Evolutionary conservation across 2,329 filamentous ascomycete genomes (phyloP).

Genomic region (Periglandula ipomoeae): DNA sequence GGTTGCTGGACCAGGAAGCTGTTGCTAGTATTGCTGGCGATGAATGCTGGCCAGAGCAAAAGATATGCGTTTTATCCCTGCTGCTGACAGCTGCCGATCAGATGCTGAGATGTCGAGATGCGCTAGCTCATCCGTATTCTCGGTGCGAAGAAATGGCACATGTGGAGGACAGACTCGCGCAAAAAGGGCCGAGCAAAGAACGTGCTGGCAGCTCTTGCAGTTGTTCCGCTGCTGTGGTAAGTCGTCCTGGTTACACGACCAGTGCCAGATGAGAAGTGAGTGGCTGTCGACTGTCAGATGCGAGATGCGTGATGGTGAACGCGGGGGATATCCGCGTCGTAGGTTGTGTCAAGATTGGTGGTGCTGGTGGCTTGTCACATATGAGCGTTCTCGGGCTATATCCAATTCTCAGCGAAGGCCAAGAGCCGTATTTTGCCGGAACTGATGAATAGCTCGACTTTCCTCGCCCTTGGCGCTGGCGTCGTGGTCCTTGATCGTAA

Average conservation of each 20-base stretch:
- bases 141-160: not conserved
- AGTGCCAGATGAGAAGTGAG: not conserved
- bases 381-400: not conserved
- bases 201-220: not conserved
- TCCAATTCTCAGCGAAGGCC: not conserved
- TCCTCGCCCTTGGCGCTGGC: not conserved
- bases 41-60: not conserved
- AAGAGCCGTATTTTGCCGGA: not conserved
- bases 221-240: not conserved
- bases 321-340: not conserved
- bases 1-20: not conserved
- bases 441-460: not conserved
- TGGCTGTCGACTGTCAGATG: constrained; percentile 1
- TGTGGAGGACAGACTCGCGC: not conserved
- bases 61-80: not conserved
- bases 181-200: not conserved
- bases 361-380: not conserved
- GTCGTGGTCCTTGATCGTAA: not conserved
- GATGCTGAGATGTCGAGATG: not conserved
- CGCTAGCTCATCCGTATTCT: not conserved
- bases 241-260: constrained; percentile 1
- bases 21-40: not conserved
- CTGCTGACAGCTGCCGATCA: not conserved
- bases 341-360: not conserved
- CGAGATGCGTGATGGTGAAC: not conserved